phyloP scores from a whole-genome alignment of 768 basidiomycete genomes.

The Boletus eberwhitei region DNA sequence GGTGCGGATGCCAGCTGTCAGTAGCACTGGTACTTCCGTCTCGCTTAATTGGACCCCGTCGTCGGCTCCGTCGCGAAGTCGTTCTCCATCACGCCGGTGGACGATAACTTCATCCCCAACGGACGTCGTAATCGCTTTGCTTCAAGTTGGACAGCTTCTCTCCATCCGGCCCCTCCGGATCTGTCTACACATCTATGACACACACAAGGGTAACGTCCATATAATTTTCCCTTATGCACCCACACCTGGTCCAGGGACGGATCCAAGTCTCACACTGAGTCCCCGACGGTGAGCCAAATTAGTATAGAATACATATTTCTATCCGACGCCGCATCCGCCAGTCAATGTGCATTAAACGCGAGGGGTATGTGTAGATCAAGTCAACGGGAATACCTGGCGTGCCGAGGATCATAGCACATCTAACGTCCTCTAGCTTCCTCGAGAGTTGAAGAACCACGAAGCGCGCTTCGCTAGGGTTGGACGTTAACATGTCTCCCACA shows the following conservation, averaged over 20 bases:
- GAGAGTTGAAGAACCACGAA: slow-evolving; percentile 91
- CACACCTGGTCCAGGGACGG: slow-evolving; percentile 27
- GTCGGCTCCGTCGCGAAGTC: slow-evolving; percentile 20
- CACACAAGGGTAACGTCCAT: slow-evolving; percentile 20
- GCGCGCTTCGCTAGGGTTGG: slow-evolving; percentile 72
- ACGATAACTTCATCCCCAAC: neutral
- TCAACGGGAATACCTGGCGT: slow-evolving; percentile 10
- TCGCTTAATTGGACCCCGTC: slow-evolving; percentile 11
- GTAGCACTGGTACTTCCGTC: slow-evolving; percentile 5
- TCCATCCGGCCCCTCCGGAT: slow-evolving; percentile 14
- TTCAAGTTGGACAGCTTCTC: slow-evolving; percentile 1
- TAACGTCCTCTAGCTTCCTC: slow-evolving; percentile 42
- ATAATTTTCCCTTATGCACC: slow-evolving; percentile 20
- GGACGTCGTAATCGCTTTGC: slow-evolving; percentile 18
- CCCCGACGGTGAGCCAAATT: slow-evolving; percentile 22
- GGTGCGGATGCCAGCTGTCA: slow-evolving; percentile 5
- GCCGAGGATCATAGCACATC: slow-evolving; percentile 13
- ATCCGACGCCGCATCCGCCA: slow-evolving; percentile 8
- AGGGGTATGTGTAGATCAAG: slow-evolving; percentile 30
- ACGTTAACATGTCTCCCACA: slow-evolving; percentile 26
- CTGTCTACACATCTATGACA: slow-evolving; percentile 19
- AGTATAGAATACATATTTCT: slow-evolving; percentile 24
- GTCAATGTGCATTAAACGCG: slow-evolving; percentile 23
- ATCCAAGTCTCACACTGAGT: neutral
- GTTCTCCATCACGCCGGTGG: neutral